Conservation (phyloP, 2,329 filamentous ascomycete species). For the Moelleriella libera region DNA sequence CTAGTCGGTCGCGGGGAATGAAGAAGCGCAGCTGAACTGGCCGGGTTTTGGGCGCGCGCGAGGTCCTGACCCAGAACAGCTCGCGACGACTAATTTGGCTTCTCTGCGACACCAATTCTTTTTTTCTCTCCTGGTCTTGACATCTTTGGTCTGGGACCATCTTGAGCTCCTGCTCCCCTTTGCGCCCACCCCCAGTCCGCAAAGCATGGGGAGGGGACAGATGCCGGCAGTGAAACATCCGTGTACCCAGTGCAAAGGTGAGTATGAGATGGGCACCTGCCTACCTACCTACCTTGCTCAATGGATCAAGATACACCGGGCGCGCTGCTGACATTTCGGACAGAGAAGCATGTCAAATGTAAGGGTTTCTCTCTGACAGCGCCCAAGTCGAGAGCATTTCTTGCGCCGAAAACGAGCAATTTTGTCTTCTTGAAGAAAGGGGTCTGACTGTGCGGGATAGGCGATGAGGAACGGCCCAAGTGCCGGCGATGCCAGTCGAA, state of each 20-base stretch:
- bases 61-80: no score
- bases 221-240: conserved; percentile 20
- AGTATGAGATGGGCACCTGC: neutral
- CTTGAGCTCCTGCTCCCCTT: neutral
- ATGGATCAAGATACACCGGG: neutral
- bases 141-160: neutral
- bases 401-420: no score
- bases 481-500: conserved; percentile 20
- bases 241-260: conserved; percentile 21
- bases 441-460: conserved; percentile 8
- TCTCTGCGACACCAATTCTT: no score
- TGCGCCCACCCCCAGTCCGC: neutral
- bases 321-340: conserved; percentile 3
- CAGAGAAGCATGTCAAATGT: conserved; percentile 23
- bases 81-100: no score
- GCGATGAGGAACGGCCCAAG: conserved; percentile 22
- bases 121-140: neutral
- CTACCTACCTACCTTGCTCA: neutral
- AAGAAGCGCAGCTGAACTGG: no score
- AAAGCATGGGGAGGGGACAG: conserved; percentile 1
- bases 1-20: no score
- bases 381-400: neutral
- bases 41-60: no score
- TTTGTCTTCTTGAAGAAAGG: neutral
- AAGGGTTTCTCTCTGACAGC: conserved; percentile 3